Evolutionary conservation across 2,329 filamentous ascomycete species (phyloP).

Genomic region (Fusarium vanettenii): DNA sequence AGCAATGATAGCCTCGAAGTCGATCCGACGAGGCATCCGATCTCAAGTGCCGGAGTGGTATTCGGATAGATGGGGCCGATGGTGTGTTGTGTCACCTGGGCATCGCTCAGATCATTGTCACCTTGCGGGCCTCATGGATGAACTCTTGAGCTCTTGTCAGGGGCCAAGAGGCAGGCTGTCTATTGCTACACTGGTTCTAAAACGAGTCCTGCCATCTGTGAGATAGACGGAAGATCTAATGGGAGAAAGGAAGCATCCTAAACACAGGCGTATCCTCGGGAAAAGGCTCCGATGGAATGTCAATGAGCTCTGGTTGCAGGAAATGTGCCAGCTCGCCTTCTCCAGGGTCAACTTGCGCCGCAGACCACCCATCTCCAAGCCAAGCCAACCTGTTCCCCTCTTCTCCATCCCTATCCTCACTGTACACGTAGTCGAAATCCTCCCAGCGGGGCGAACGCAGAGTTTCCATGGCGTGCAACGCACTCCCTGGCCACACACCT

Average conservation of each 20-base stretch:
- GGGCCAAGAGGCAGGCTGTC: background rate
- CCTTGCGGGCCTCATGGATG: background rate
- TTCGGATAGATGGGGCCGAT: background rate
- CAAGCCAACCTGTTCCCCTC: background rate
- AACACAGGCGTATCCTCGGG: background rate
- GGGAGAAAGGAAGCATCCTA: background rate
- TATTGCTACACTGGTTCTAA: background rate
- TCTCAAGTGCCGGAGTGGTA: background rate
- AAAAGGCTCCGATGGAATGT: slow-evolving; percentile 11
- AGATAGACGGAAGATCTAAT: background rate
- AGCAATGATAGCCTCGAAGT: background rate
- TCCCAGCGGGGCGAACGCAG: background rate
- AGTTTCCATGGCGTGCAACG: background rate
- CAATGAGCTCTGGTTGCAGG: slow-evolving; percentile 8
- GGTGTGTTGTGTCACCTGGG: background rate
- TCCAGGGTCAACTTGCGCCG: background rate
- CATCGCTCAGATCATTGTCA: background rate
- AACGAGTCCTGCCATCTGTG: background rate
- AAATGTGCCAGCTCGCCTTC: slow-evolving; percentile 6
- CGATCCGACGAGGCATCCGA: background rate
- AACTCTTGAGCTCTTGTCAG: background rate
- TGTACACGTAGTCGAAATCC: background rate
- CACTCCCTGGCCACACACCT: background rate
- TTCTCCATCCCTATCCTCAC: background rate
- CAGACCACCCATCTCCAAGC: slow-evolving; percentile 7